Evolutionary conservation across 805 yeast species (phyloP).

Genomic region (Komagataella pseudopastoris): DNA sequence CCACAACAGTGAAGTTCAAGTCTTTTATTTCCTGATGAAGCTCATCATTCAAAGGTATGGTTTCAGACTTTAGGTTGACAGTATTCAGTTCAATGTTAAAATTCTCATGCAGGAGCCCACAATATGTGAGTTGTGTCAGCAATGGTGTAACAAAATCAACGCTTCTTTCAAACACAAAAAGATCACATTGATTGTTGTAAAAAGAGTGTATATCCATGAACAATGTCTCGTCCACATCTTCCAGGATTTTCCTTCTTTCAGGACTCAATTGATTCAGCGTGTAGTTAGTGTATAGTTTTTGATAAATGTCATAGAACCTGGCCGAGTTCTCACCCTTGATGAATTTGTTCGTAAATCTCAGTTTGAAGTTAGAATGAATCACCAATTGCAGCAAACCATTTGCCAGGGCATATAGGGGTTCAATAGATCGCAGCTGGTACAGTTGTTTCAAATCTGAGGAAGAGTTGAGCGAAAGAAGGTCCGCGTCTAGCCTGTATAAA

Average conservation of each 20-base stretch:
- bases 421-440: conserved; percentile 29
- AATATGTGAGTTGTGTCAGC: conserved; percentile 66
- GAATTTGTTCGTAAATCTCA: conserved; percentile 39
- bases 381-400: conserved; percentile 33
- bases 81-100: conserved; percentile 34
- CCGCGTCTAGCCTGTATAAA: conserved; percentile 7
- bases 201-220: conserved; percentile 19
- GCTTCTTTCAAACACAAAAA: conserved; percentile 69
- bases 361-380: conserved; percentile 20
- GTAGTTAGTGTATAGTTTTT: conserved; percentile 16
- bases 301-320: conserved; percentile 29
- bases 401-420: conserved; percentile 34
- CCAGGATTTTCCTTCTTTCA: conserved; percentile 17
- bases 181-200: conserved; percentile 39
- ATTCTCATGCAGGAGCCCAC: conserved; percentile 70
- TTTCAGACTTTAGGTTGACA: conserved; percentile 9
- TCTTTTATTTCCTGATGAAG: conserved; percentile 40
- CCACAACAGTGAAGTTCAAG: conserved; percentile 70
- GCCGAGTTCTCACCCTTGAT: conserved; percentile 48
- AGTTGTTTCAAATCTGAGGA: conserved; percentile 9
- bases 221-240: conserved; percentile 19
- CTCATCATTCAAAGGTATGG: conserved; percentile 21
- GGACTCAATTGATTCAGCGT: conserved; percentile 18
- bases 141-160: conserved; percentile 62
- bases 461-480: conserved; percentile 4